Evolutionary conservation across 1,284 basidiomycete genomes (phyloP).

Genomic region (Amylostereum areolatum): DNA sequence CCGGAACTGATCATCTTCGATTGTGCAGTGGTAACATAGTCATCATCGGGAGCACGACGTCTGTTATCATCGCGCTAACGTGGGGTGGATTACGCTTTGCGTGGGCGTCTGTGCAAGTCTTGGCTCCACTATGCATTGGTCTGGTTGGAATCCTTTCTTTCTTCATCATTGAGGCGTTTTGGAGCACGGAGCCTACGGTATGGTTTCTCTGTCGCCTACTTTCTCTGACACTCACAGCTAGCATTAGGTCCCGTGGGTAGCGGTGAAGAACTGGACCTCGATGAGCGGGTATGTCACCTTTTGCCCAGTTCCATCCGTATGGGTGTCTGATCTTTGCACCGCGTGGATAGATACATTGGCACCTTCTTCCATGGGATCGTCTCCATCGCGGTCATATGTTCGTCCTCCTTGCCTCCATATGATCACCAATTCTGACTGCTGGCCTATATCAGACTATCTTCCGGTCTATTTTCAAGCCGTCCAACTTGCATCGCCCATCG

Average conservation of each 20-base stretch:
- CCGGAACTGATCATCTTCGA: not conserved
- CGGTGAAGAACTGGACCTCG: not conserved
- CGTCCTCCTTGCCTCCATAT: not conserved
- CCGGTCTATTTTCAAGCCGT: slow-evolving; percentile 17
- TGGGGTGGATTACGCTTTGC: slow-evolving; percentile 26
- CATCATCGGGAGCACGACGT: slow-evolving; percentile 22
- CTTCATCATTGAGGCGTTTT: slow-evolving; percentile 23
- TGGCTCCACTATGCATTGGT: slow-evolving; percentile 23
- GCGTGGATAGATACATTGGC: slow-evolving; percentile 16
- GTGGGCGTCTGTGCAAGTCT: slow-evolving; percentile 23
- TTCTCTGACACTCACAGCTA: not conserved
- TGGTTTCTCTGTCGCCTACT: not conserved
- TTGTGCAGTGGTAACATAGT: slow-evolving; percentile 23
- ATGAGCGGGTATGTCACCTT: not conserved
- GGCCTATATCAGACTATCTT: slow-evolving; percentile 11
- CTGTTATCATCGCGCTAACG: slow-evolving; percentile 22
- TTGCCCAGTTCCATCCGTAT: slow-evolving; percentile 6
- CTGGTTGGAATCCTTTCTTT: slow-evolving; percentile 17
- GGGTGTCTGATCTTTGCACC: not conserved
- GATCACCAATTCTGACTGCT: not conserved
- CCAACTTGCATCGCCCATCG: slow-evolving; percentile 9
- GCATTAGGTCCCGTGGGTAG: not conserved
- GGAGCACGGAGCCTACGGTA: slow-evolving; percentile 20
- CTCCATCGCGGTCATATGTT: slow-evolving; percentile 11
- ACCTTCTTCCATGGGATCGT: slow-evolving; percentile 27